phyloP scores from a whole-genome alignment of 805 yeast genomes.

The Yamadazyma endophytica region DNA sequence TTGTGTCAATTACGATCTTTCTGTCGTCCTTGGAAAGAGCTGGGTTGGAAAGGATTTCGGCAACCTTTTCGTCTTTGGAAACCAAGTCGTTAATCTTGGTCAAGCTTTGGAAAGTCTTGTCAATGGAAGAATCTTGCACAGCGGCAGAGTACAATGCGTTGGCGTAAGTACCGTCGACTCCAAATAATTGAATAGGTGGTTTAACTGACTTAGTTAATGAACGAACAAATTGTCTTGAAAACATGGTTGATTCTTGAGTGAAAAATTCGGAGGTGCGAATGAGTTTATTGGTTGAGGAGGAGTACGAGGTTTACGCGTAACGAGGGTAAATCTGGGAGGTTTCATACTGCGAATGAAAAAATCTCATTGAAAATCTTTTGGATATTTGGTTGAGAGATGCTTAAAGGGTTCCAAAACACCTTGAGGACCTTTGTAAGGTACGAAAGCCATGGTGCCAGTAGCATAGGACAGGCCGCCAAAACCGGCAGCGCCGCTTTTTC shows the following conservation, averaged over 20 bases:
- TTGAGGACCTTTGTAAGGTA: neutral
- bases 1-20: conserved; percentile 58
- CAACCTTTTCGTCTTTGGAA: conserved; percentile 59
- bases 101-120: conserved; percentile 64
- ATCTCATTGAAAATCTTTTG: neutral
- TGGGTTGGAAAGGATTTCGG: conserved; percentile 69
- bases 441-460: too few species aligned
- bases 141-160: conserved; percentile 92
- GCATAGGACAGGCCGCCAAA: too few species aligned
- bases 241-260: conserved; percentile 9
- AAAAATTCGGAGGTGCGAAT: conserved; percentile 2
- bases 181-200: conserved; percentile 92
- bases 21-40: conserved; percentile 76
- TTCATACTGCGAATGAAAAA: neutral
- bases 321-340: neutral
- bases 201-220: conserved; percentile 58
- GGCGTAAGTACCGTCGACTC: conserved; percentile 96
- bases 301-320: conserved; percentile 1
- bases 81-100: conserved; percentile 52
- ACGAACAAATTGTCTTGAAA: conserved; percentile 38
- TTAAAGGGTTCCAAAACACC: neutral
- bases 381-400: neutral
- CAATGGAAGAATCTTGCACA: conserved; percentile 73
- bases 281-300: conserved; percentile 5
- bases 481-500: too few species aligned